Evolutionary conservation across 202 grass and related monocot genomes (phyloP), one percentile per base, ranked within the genome.

Genomic region (Zoysia matrella): DNA sequence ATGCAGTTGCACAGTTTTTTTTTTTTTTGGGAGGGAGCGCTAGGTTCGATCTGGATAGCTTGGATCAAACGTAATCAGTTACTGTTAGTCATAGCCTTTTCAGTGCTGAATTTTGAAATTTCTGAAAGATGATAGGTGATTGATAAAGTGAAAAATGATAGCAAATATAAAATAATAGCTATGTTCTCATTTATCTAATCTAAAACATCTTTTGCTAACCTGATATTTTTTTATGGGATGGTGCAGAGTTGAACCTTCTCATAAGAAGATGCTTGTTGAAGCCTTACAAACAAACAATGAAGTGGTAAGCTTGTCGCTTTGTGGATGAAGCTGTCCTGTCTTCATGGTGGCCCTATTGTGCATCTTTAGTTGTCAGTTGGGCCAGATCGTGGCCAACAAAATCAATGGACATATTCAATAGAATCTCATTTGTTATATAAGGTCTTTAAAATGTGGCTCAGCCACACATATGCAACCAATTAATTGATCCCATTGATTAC

Each of bases 241-340:
- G 36, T 60, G 71, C 79, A 99, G 96, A 78, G 96, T 99, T 65
- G 96, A 99, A 89, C 96, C 96, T 89, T 95, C 92, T 61, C 96
- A 99, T 82, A 99, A 99, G 81, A 99, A 88, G 85, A 95, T 99
- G 93, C 87, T 99, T 62, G 93, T 99, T 81, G 96, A 99, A 94
- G 91, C 91, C 60, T 90, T 99, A 83, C 89, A 99, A 88, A 89
- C 90, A 89, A 92, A 95, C 39, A 95, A 93, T 85, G 96, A 99
- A 99, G 96, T 99, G 92, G 96, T 99, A 94, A 73, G 87, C 71
- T 65, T 69, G 18, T 45, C 71, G 9, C 22, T 70, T 55, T 88
- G 47, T 70, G 47, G 67, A 88, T 8, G 36, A 60, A 60, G 45
- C 47, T n/a, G 73, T 65, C 57, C 5, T 81, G 15, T 71, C 52